Evolutionary conservation across 148 eudicot species (phyloP), one percentile per base, ranked within the genome.

Genomic region (Chenopodium berlandieri): DNA sequence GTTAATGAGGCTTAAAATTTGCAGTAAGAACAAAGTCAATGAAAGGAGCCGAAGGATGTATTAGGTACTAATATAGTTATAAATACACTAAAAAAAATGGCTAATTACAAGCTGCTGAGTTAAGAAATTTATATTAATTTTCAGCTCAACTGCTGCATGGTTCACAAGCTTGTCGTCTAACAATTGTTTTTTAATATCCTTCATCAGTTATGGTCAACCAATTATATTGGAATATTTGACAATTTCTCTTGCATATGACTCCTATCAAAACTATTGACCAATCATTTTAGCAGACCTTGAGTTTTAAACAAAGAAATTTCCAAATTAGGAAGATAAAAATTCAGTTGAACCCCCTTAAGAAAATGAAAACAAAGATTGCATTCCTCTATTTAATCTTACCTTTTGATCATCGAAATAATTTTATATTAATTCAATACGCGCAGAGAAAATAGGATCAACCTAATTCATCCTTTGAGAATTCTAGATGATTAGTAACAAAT

Each of bases 171-270:
- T 62, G 25, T 20, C 25, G 13, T 50, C 44, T 40, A 40, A 40
- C 44, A 40, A 40, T 50, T 50, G 54, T 50, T 50, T 50, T 50
- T 8, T 50, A 50, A 50, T 11, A 50, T n/a, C 5, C 27, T 20
- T 20, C 27, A 71, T 37, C 40, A 71, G 50, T 40, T 71, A 20
- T 20, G 9, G 78, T 54, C 78, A 75, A 75, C 65, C 66, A 75
- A 27, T 56, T 27, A 27, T 27, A 27, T 27, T 56, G 48, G 31
- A 74, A 22, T 37, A 22, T 22, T 48, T 48, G 76, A 50, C 76
- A 74, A 74, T 48, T 25, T 74, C 19, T 74, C 13, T 22, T 23
- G 20, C 62, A 74, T 56, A 56, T 50, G 34, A 75, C 56, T 75
- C 8, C 32, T 31, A 2, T 68, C 40, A 31, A 20, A 62, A 62